Conservation (phyloP, 768 basidiomycete genomes). For the Termitomyces sp. region DNA sequence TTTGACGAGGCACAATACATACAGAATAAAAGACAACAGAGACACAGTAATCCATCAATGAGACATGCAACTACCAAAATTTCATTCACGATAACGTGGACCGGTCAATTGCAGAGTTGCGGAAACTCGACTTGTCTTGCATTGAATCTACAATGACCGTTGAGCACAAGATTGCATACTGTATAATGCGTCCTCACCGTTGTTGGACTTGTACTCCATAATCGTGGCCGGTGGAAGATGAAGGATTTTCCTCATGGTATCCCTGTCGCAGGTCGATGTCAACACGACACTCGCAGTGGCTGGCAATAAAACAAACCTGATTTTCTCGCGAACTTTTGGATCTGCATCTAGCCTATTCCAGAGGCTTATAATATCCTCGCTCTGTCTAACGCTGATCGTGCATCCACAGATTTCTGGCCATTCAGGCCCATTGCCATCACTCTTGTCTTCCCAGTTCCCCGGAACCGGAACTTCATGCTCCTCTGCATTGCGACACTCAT, state of each 20-base stretch:
- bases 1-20: not conserved
- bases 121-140: slow-evolving; percentile 85
- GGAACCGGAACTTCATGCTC: slow-evolving; percentile 21
- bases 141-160: slow-evolving; percentile 59
- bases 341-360: slow-evolving; percentile 89
- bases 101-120: slow-evolving; percentile 55
- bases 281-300: not conserved
- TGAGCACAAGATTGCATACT: not conserved
- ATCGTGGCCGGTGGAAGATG: slow-evolving; percentile 71
- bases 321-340: slow-evolving; percentile 68
- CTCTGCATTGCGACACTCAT: slow-evolving; percentile 45
- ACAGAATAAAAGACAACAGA: not conserved
- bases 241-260: slow-evolving; percentile 72
- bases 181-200: slow-evolving; percentile 41
- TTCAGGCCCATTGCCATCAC: slow-evolving; percentile 34
- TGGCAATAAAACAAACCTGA: slow-evolving; percentile 51
- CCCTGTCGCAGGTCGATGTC: slow-evolving; percentile 38
- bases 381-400: slow-evolving; percentile 89
- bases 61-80: not conserved
- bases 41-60: not conserved
- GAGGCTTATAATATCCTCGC: slow-evolving; percentile 89
- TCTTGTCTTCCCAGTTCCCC: slow-evolving; percentile 31
- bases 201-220: slow-evolving; percentile 96
- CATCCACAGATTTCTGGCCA: slow-evolving; percentile 91
- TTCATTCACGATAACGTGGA: slow-evolving; percentile 22